These are phyloP conservation scores for Isatis lusitanica DNA, from an alignment of 441 rosid species.

Conservation along the genomic window DNA sequence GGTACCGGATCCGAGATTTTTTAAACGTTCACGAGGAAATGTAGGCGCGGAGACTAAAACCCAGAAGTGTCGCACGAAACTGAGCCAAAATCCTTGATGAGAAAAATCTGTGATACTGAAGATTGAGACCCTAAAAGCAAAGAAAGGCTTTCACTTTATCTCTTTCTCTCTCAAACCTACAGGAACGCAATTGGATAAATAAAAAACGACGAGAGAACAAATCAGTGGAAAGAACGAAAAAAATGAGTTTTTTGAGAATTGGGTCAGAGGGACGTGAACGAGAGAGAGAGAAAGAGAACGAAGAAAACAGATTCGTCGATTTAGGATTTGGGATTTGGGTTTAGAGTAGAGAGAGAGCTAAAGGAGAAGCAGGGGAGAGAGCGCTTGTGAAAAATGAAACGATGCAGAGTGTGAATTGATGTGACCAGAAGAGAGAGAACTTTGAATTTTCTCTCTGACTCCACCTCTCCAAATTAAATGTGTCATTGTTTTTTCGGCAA, in stretches of 20 bases:
- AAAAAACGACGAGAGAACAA: neutral
- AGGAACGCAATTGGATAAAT: neutral
- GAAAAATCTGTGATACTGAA: neutral
- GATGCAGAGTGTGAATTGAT: constrained; percentile 40
- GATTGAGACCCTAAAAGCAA: constrained; percentile 22
- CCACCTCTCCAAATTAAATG: constrained; percentile 35
- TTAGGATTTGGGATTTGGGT: neutral
- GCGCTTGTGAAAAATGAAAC: constrained; percentile 1
- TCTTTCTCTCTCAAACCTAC: neutral
- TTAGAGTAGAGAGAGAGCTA: constrained; percentile 13
- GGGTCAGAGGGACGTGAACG: constrained; percentile 1
- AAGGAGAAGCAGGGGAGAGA: constrained; percentile 15
- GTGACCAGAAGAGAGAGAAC: constrained; percentile 26
- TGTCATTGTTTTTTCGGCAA: constrained; percentile 28
- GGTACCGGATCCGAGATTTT: constrained; percentile 15
- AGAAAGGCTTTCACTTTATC: constrained; percentile 13
- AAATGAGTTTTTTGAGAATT: constrained; percentile 11
- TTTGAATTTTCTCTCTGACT: constrained; percentile 29
- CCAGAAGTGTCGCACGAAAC: neutral
- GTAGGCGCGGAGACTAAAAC: constrained; percentile 14
- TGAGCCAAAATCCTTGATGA: neutral
- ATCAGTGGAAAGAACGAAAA: neutral
- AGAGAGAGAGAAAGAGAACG: neutral
- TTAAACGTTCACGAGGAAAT: constrained; percentile 3
- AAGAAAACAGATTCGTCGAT: neutral